Base-by-base conservation (phyloP, 371 early-diverging fungal genomes). In the Lichtheimia corymbifera region DNA sequence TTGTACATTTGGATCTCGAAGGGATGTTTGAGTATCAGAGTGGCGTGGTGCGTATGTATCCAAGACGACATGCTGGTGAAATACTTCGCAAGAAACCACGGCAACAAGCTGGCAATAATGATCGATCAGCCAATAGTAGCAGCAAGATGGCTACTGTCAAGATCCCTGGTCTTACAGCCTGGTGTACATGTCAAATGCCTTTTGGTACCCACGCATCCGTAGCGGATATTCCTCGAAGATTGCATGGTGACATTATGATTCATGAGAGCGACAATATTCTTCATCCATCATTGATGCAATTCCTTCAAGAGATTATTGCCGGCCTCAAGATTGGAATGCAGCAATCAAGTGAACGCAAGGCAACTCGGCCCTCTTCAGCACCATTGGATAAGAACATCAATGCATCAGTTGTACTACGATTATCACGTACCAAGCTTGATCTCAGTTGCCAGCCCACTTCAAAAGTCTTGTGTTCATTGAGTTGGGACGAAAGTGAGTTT, bases 361-460 rank as follows among this genome's bases (percentile, higher is more conserved):
- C 73, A 1, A 68, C 52, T 3, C 55, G 64, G 25, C 30, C 54
- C 11, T 43, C 63, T 9, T 44, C 60, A 4, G 25, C 57, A 4
- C 35, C 35, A 35, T 62, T 69, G 0, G 64, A 74, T 18, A 59
- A 62, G 2, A 64, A 71, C 55, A 35, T 77, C 59, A 65, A 77
- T 58, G 66, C 73, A 50, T 74, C 84, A 42, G 28, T 88, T 18
- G 72, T 83, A 40, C 66, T 90, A 9, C 74, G 80, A 20, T 64
- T 92, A 2, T 86, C 85, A 1, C 76, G 82, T 58, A 91, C 92
- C 12, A 88, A 81, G 58, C 66, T 93, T 27, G 86, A 88, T 25
- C 77, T 93, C 42, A 91, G 87, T 56, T 92, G 92, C 53, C 88
- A 90, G 55, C 94, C 94, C 0, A 70, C 78, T 43, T 88, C 90